Conservation (phyloP, 805 yeast genomes). For the Wickerhamiella occidentalis region DNA sequence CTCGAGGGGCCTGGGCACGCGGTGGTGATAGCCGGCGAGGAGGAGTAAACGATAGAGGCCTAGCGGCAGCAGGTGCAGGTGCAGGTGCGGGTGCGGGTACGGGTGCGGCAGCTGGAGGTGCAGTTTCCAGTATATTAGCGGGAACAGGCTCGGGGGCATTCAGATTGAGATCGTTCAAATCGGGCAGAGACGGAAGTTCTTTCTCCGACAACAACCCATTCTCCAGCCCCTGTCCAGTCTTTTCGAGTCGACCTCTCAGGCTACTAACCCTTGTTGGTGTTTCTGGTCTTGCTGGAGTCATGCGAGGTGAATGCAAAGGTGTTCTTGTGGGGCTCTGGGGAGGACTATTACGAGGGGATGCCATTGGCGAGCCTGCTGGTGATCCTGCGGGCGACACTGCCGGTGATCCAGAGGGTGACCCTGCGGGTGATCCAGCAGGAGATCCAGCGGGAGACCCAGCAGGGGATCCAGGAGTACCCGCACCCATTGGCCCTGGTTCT, state of each 20-base stretch:
- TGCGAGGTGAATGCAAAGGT: not conserved
- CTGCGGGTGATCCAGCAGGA: not conserved
- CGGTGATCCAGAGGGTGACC: slow-evolving; percentile 11
- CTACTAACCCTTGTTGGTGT: not conserved
- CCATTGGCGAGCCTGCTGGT: slow-evolving; percentile 6
- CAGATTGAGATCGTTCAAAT: not conserved
- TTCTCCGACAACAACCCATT: no score
- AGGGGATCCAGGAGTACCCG: slow-evolving; percentile 3
- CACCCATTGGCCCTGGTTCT: not conserved
- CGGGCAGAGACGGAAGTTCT: not conserved
- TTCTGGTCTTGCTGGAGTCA: not conserved
- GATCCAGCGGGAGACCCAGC: slow-evolving; percentile 3
- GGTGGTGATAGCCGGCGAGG: slow-evolving; percentile 5
- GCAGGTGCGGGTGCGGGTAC: not conserved
- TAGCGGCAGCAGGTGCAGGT: not conserved
- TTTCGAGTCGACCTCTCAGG: no score
- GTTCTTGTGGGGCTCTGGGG: not conserved
- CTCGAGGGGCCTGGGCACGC: slow-evolving; percentile 15
- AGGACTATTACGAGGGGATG: slow-evolving; percentile 9
- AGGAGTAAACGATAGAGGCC: not conserved
- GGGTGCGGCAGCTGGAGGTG: not conserved
- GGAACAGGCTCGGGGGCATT: not conserved
- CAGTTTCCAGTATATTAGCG: no score
- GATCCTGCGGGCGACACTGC: not conserved
- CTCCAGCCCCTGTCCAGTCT: no score